Conservation (phyloP, 1,284 basidiomycete genomes). For the Apiotrichum sp. region DNA sequence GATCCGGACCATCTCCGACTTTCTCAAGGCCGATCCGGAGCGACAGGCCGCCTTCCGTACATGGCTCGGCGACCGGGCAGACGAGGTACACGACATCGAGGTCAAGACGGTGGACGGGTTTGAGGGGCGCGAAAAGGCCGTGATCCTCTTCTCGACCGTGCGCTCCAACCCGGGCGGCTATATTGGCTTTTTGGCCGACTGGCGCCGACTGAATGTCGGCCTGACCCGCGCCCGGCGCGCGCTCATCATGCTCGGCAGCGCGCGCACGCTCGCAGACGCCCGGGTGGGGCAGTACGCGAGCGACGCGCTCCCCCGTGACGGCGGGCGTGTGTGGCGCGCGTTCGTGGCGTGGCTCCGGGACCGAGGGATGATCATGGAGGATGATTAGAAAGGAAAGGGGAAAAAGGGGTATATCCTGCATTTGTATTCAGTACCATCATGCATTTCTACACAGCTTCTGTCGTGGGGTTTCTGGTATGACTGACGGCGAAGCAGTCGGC, state of each 20-base stretch:
- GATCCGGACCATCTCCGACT: conserved; percentile 61
- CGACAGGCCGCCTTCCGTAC: conserved; percentile 51
- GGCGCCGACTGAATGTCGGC: conserved; percentile 77
- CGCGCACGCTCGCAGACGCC: conserved; percentile 57
- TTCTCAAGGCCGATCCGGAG: conserved; percentile 49
- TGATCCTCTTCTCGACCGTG: conserved; percentile 85
- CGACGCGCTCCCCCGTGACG: conserved; percentile 30
- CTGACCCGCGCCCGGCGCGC: conserved; percentile 77
- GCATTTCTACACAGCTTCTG: background rate
- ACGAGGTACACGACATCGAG: conserved; percentile 62
- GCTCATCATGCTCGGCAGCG: conserved; percentile 71
- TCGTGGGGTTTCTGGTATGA: too few species aligned
- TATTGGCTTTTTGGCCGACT: conserved; percentile 86
- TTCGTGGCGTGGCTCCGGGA: conserved; percentile 29
- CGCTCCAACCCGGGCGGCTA: conserved; percentile 66
- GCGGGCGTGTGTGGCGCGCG: conserved; percentile 35
- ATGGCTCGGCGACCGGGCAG: conserved; percentile 60
- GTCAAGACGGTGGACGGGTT: conserved; percentile 89
- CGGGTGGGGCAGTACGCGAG: conserved; percentile 15
- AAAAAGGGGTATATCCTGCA: background rate
- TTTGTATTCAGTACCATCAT: background rate
- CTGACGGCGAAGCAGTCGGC: too few species aligned
- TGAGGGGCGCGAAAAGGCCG: conserved; percentile 85
- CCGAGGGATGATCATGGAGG: conserved; percentile 27
- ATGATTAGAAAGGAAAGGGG: background rate